phyloP scores from a whole-genome alignment of 495 filamentous ascomycete genomes.

The Talaromyces thailandensis region DNA sequence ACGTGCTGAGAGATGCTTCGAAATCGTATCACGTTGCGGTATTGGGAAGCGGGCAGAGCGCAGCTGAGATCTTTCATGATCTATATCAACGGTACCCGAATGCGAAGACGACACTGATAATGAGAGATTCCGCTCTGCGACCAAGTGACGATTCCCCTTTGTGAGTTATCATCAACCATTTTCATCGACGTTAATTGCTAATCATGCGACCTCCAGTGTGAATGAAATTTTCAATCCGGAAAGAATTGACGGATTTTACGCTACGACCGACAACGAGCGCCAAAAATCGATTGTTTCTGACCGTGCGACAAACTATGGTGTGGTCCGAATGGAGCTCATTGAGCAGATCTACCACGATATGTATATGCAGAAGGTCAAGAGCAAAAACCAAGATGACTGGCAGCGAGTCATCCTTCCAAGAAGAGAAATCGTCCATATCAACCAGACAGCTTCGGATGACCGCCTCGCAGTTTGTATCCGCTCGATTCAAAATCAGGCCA shows the following conservation, averaged over 20 bases:
- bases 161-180: conserved; percentile 41
- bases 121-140: conserved; percentile 68
- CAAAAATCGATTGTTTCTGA: conserved; percentile 52
- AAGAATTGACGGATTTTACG: conserved; percentile 65
- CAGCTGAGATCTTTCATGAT: conserved; percentile 92
- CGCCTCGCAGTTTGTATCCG: conserved; percentile 30
- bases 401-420: conserved; percentile 67
- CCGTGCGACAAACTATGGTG: conserved; percentile 83
- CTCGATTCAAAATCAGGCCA: conserved; percentile 10
- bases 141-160: conserved; percentile 95
- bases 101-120: conserved; percentile 64
- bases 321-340: conserved; percentile 79
- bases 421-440: conserved; percentile 50
- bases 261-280: conserved; percentile 52
- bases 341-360: conserved; percentile 77
- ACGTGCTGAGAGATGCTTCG: conserved; percentile 47
- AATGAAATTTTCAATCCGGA: conserved; percentile 94
- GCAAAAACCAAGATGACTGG: conserved; percentile 63
- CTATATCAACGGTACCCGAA: conserved; percentile 75
- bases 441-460: conserved; percentile 37
- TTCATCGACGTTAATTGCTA: neutral
- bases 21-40: conserved; percentile 67
- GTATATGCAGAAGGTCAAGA: conserved; percentile 72
- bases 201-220: conserved; percentile 46
- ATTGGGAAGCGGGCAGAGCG: conserved; percentile 82